Evolutionary conservation across 2,329 filamentous ascomycete genomes (phyloP).

Genomic region (Fusarium pseudograminearum): DNA sequence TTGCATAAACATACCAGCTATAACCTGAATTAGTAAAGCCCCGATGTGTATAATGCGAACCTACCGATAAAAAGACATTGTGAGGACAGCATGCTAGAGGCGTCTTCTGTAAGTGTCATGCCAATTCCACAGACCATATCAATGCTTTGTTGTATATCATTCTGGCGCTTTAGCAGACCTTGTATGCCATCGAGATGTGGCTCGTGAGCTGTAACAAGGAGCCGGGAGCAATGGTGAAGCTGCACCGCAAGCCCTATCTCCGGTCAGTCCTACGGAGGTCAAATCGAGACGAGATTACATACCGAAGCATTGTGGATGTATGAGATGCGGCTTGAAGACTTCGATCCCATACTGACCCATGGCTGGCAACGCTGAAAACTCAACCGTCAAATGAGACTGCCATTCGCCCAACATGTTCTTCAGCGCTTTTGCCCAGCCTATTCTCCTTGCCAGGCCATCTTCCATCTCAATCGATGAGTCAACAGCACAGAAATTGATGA

Average conservation of each 20-base stretch:
- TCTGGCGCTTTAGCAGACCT: slow-evolving; percentile 56
- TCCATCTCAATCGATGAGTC: slow-evolving; percentile 15
- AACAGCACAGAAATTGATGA: slow-evolving; percentile 64
- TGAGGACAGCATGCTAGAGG: slow-evolving; percentile 57
- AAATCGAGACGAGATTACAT: accelerated
- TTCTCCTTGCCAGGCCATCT: background rate
- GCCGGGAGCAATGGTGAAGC: slow-evolving; percentile 28
- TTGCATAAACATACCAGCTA: slow-evolving; percentile 40
- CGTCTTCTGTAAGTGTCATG: slow-evolving; percentile 56
- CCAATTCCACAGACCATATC: slow-evolving; percentile 62
- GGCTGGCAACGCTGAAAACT: slow-evolving; percentile 57
- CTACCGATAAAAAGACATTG: slow-evolving; percentile 55
- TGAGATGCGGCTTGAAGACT: slow-evolving; percentile 61
- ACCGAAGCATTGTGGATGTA: slow-evolving; percentile 60
- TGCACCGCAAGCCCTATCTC: slow-evolving; percentile 29
- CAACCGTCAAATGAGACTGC: slow-evolving; percentile 51
- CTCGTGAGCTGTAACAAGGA: slow-evolving; percentile 54
- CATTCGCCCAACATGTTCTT: slow-evolving; percentile 48
- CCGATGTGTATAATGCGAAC: accelerated
- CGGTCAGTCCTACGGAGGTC: background rate
- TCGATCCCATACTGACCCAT: slow-evolving; percentile 35
- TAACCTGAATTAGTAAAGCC: accelerated
- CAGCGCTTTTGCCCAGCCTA: slow-evolving; percentile 29
- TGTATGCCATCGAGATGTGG: slow-evolving; percentile 50
- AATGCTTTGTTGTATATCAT: slow-evolving; percentile 40